Conservation (phyloP, 768 basidiomycete genomes). For the Imleria badia region DNA sequence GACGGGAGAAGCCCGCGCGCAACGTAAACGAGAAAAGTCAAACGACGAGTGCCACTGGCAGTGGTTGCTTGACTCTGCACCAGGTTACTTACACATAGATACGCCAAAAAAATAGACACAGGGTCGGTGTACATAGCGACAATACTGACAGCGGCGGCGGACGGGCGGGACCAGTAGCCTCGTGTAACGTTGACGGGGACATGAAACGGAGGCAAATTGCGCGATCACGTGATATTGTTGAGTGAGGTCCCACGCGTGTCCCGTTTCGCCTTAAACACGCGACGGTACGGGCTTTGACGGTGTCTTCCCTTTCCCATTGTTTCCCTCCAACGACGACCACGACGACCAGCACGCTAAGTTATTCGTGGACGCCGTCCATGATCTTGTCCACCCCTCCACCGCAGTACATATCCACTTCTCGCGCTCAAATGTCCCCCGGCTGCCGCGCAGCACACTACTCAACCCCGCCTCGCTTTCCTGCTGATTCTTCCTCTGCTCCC, state of each 20-base stretch:
- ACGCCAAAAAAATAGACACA: not conserved
- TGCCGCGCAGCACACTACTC: conserved; percentile 33
- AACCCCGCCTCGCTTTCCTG: conserved; percentile 34
- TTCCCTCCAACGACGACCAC: conserved; percentile 17
- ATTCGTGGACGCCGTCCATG: conserved; percentile 23
- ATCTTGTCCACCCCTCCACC: conserved; percentile 32
- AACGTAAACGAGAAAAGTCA: not conserved
- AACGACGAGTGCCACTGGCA: no score
- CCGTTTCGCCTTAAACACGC: conserved; percentile 31
- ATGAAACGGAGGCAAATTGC: conserved; percentile 23
- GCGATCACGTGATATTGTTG: conserved; percentile 37
- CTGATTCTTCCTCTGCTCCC: conserved; percentile 21
- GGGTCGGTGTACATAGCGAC: conserved; percentile 3
- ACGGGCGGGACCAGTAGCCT: conserved; percentile 25
- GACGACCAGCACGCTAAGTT: conserved; percentile 22
- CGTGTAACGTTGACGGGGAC: conserved; percentile 34
- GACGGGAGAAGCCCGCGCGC: not conserved
- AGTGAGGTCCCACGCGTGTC: conserved; percentile 31
- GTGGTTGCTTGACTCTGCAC: not conserved
- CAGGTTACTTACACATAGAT: not conserved
- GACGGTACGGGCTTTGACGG: conserved; percentile 9
- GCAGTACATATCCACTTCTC: conserved; percentile 37
- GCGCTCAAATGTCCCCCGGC: conserved; percentile 32
- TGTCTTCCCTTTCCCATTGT: conserved; percentile 18
- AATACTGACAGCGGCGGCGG: not conserved